phyloP scores from a whole-genome alignment of 208 protist species.

The Angomonas ambiguus region DNA sequence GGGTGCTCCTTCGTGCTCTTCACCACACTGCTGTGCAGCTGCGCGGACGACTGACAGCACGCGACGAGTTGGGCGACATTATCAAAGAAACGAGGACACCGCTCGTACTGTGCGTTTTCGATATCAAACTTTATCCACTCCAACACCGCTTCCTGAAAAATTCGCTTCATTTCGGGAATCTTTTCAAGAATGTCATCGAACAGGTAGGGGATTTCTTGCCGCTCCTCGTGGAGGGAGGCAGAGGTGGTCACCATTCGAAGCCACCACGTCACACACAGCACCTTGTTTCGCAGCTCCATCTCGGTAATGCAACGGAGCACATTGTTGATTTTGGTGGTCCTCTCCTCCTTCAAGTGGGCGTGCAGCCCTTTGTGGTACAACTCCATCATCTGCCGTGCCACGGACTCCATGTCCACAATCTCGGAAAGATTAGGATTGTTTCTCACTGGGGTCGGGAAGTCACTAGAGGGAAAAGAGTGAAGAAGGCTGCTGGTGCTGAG shows the following conservation, averaged over 20 bases:
- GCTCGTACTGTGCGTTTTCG: conserved; percentile 64
- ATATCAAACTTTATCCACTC: conserved; percentile 85
- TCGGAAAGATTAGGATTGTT: conserved; percentile 22
- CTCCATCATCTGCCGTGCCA: conserved; percentile 64
- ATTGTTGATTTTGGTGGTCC: conserved; percentile 22
- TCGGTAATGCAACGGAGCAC: conserved; percentile 38
- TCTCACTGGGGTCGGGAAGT: conserved; percentile 15
- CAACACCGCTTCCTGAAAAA: conserved; percentile 45
- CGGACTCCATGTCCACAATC: conserved; percentile 61
- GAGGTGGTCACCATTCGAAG: conserved; percentile 55
- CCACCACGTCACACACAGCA: conserved; percentile 82
- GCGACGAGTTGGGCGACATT: conserved; percentile 78
- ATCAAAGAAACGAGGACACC: conserved; percentile 78
- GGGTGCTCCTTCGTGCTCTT: conserved; percentile 19
- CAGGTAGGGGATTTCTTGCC: conserved; percentile 46
- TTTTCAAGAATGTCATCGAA: conserved; percentile 46
- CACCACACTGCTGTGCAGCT: conserved; percentile 4
- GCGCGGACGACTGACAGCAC: conserved; percentile 31
- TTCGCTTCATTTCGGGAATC: conserved; percentile 29
- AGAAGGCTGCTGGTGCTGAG: not conserved
- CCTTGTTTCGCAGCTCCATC: conserved; percentile 64
- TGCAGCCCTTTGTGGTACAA: conserved; percentile 45
- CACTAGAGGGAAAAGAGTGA: conserved; percentile 8
- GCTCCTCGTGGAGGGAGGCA: conserved; percentile 55
- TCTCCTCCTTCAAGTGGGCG: not conserved